Percentiles rank a stretch among this genome's conserved stretches.
phyloP scores from a whole-genome alignment of 2,329 filamentous ascomycete species.

The Aspergillus quadricinctus region DNA sequence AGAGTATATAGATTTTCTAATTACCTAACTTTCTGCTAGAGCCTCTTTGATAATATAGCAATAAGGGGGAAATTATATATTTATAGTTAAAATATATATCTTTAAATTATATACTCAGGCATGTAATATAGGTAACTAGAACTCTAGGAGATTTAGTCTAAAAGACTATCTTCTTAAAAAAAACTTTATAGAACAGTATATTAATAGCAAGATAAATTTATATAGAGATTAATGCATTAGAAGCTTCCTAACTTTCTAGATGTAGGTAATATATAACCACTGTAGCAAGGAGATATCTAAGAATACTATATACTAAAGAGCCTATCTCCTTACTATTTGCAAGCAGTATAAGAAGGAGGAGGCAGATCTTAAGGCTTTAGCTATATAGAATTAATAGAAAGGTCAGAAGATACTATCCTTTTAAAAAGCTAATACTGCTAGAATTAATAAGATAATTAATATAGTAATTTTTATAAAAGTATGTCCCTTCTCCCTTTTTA shows the following conservation, averaged over 20 bases:
- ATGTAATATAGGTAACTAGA: background rate
- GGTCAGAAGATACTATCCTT: too few relatives aligned
- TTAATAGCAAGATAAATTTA: background rate
- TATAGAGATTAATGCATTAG: background rate
- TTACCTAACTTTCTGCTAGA: background rate
- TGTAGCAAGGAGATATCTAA: background rate
- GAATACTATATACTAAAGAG: background rate
- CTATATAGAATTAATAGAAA: too few relatives aligned
- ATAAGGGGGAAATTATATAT: background rate
- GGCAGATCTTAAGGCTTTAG: background rate
- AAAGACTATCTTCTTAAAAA: background rate
- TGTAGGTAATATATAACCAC: background rate
- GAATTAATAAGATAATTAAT: background rate
- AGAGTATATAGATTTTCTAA: background rate
- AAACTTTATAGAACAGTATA: background rate
- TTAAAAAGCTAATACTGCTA: background rate
- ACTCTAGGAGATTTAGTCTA: background rate
- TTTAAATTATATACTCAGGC: background rate
- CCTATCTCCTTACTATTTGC: background rate
- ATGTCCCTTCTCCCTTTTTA: background rate
- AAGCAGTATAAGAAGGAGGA: background rate
- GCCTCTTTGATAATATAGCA: background rate
- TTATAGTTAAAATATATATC: background rate
- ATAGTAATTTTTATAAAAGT: background rate
- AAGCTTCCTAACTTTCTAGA: background rate